These are phyloP conservation scores for Pyronema omphalodes DNA, from an alignment of 495 filamentous ascomycete genomes.

Conservation along the genomic window DNA sequence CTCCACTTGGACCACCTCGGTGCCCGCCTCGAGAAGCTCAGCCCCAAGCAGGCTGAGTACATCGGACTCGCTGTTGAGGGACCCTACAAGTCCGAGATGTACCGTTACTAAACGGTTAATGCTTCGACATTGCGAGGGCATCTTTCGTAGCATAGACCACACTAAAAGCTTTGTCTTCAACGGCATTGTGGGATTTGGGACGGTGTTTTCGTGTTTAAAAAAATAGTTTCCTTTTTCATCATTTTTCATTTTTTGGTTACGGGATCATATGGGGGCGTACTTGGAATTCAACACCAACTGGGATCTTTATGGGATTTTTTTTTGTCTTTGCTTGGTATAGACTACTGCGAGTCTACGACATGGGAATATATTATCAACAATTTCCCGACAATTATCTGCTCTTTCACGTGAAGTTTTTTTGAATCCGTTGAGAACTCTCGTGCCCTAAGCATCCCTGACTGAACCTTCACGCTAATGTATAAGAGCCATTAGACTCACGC, in stretches of 20 bases:
- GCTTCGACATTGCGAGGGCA: slow-evolving; percentile 6
- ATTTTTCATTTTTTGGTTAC: slow-evolving; percentile 3
- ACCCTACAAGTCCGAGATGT: slow-evolving; percentile 84
- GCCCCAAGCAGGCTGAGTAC: slow-evolving; percentile 79
- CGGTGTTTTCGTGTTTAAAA: slow-evolving; percentile 15
- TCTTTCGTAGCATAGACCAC: background rate
- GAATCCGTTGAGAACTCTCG: too few relatives aligned
- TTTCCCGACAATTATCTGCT: background rate
- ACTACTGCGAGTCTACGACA: background rate
- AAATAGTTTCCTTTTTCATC: slow-evolving; percentile 4
- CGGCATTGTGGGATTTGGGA: slow-evolving; percentile 24
- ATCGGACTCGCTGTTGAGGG: slow-evolving; percentile 66
- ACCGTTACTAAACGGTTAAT: slow-evolving; percentile 38
- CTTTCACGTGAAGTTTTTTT: too few relatives aligned
- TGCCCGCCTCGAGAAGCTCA: slow-evolving; percentile 74
- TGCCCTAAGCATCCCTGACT: too few relatives aligned
- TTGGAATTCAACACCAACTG: slow-evolving; percentile 24
- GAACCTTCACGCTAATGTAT: too few relatives aligned
- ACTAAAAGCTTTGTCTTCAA: slow-evolving; percentile 28
- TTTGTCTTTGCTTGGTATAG: background rate
- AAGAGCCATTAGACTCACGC: too few relatives aligned
- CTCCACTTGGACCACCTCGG: slow-evolving; percentile 87
- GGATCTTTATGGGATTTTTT: background rate
- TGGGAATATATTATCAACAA: background rate
- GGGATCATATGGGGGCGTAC: slow-evolving; percentile 21